Conservation (phyloP, 1,284 basidiomycete species). For the Sporisorium scitamineum region DNA sequence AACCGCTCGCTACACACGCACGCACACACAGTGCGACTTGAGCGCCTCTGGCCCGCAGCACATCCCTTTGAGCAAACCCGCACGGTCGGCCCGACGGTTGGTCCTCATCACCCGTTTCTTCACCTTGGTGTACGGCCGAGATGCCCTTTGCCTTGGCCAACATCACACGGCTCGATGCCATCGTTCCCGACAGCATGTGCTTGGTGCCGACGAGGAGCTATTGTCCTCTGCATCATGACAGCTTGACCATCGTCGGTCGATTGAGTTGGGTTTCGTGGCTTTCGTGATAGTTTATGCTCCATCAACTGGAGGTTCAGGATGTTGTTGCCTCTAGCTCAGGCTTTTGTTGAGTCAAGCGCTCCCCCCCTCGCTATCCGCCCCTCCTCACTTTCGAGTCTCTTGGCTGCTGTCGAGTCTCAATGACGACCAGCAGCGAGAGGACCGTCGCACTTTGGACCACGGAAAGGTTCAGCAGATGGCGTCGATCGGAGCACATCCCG, state of each 20-base stretch:
- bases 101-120: neutral
- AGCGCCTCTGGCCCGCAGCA: conserved; percentile 1
- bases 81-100: neutral
- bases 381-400: neutral
- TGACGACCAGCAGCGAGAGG: conserved; percentile 1
- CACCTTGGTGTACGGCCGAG: neutral
- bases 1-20: neutral
- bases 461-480: conserved; percentile 6
- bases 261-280: no score
- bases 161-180: conserved; percentile 1
- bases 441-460: neutral
- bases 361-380: neutral
- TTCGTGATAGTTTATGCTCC: conserved; percentile 1
- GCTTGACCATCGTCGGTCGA: neutral
- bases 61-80: neutral
- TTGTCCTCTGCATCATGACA: neutral
- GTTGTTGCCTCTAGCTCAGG: conserved; percentile 6
- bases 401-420: conserved; percentile 2
- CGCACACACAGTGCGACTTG: neutral
- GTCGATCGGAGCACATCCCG: neutral
- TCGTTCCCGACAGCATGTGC: neutral
- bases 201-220: neutral
- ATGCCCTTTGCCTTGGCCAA: neutral
- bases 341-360: conserved; percentile 10
- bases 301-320: conserved; percentile 7